A percentile compares a stretch with the other conserved stretches of the same genome.
phyloP scores from a whole-genome alignment of 2,329 filamentous ascomycete species.

The Fusarium setosum region DNA sequence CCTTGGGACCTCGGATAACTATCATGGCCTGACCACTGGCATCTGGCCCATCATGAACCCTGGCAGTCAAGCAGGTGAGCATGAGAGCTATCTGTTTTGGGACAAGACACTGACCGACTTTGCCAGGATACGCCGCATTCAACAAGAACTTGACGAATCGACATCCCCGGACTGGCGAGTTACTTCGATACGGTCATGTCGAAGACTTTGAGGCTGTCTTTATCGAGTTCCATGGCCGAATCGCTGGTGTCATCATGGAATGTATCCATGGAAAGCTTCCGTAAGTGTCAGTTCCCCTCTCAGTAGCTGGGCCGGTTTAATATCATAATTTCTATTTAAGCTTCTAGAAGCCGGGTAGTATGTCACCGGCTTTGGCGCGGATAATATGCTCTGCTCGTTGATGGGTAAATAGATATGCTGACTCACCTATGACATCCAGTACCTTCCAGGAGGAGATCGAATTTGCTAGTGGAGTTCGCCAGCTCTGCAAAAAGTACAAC shows the following conservation, averaged over 20 bases:
- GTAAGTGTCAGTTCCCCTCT: neutral
- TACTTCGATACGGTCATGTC: conserved; percentile 18
- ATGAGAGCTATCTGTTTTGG: neutral
- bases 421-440: neutral
- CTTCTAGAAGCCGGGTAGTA: neutral
- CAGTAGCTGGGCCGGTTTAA: neutral
- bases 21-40: conserved; percentile 24
- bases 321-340: too few species aligned
- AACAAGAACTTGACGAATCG: conserved; percentile 24
- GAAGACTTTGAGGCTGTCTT: conserved; percentile 23
- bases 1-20: conserved; percentile 31
- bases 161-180: conserved; percentile 19
- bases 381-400: neutral
- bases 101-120: neutral
- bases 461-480: conserved; percentile 13
- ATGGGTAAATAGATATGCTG: neutral
- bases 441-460: conserved; percentile 12
- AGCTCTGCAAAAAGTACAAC: conserved; percentile 28
- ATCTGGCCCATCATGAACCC: conserved; percentile 31
- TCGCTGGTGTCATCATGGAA: conserved; percentile 22
- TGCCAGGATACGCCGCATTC: conserved; percentile 17
- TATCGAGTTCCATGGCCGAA: conserved; percentile 3
- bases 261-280: neutral
- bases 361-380: neutral
- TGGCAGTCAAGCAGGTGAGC: conserved; percentile 6